phyloP scores from a whole-genome alignment of 2,329 filamentous ascomycete genomes.

The Aspergillus sp. region DNA sequence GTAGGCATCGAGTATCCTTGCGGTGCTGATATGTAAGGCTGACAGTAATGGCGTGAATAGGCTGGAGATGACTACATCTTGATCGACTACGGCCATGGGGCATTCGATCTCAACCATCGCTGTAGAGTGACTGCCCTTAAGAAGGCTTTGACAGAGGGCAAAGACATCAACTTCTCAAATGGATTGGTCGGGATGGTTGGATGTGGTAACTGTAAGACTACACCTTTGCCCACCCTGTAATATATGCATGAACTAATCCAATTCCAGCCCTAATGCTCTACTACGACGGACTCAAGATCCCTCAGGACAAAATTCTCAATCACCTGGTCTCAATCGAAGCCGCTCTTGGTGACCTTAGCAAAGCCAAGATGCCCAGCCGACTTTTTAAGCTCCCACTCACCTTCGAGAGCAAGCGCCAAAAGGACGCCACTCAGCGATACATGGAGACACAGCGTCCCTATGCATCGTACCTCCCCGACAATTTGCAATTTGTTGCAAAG shows the following conservation, averaged over 20 bases:
- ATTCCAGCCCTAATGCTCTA: conserved; percentile 35
- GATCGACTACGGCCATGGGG: conserved; percentile 50
- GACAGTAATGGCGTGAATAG: conserved; percentile 14
- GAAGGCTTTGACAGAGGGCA: conserved; percentile 35
- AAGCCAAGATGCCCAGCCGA: conserved; percentile 36
- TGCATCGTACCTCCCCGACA: conserved; percentile 56
- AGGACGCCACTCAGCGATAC: conserved; percentile 52
- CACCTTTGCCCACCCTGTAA: neutral
- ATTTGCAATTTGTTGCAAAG: conserved; percentile 49
- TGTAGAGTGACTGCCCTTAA: conserved; percentile 49
- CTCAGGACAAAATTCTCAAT: conserved; percentile 30
- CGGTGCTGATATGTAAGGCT: no score
- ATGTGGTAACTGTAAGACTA: conserved; percentile 33
- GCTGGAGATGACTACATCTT: conserved; percentile 47
- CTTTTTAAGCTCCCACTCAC: conserved; percentile 40
- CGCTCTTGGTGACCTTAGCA: conserved; percentile 32
- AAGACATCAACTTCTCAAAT: conserved; percentile 29
- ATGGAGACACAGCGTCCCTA: conserved; percentile 53
- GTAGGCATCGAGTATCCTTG: conserved; percentile 10
- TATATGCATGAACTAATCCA: no score
- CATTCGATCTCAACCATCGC: conserved; percentile 50
- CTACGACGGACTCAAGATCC: conserved; percentile 37
- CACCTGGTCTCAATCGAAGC: conserved; percentile 32
- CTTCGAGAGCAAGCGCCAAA: conserved; percentile 31
- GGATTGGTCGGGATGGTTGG: conserved; percentile 46